These are phyloP conservation scores for Clitopilus hobsonii DNA, from an alignment of 768 basidiomycete genomes.

Conservation along the genomic window DNA sequence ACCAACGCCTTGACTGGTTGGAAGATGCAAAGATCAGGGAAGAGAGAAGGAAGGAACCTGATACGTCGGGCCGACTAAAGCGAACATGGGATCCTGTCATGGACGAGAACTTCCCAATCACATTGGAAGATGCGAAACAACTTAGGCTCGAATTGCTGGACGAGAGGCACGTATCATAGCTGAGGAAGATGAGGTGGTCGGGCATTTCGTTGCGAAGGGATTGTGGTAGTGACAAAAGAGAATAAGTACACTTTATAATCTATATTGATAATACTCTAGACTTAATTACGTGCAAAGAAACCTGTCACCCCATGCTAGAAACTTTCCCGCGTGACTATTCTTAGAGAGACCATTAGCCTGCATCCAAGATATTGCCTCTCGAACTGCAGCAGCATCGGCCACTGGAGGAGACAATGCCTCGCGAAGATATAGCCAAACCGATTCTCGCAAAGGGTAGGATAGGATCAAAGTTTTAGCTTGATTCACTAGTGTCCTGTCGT, in stretches of 20 bases:
- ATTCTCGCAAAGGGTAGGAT: conserved; percentile 52
- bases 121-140: not conserved
- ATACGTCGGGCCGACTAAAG: no score
- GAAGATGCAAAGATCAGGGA: no score
- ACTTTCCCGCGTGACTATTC: not conserved
- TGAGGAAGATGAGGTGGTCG: no score
- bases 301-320: not conserved
- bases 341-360: not conserved
- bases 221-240: no score
- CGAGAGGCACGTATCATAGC: no score
- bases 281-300: not conserved
- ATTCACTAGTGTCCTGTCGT: conserved; percentile 15
- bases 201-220: no score
- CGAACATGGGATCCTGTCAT: not conserved
- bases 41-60: no score
- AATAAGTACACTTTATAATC: no score
- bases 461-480: conserved; percentile 48
- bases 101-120: not conserved
- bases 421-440: conserved; percentile 62
- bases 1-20: conserved; percentile 20
- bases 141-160: not conserved
- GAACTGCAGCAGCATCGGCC: not conserved
- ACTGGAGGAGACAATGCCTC: conserved; percentile 6
- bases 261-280: no score
- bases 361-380: not conserved